Evolutionary conservation across 345 rosid genomes (phyloP).

Genomic region (Populus nigra): DNA sequence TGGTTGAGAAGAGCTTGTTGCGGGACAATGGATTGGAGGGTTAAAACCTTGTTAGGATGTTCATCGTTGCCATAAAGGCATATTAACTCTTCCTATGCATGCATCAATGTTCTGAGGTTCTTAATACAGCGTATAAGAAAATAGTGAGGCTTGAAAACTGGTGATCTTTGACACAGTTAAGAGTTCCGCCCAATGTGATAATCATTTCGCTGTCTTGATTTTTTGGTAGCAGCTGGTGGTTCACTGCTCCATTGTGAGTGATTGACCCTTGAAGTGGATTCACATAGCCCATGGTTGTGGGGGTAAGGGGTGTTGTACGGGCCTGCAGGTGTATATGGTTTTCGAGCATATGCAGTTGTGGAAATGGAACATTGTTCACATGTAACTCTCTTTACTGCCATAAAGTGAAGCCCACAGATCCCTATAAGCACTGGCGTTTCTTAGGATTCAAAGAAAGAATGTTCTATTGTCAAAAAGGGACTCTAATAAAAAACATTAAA

Average conservation of each 20-base stretch:
- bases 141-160: constrained; percentile 5
- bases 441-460: no score
- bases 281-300: neutral
- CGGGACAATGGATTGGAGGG: constrained; percentile 18
- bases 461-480: neutral
- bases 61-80: neutral
- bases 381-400: neutral
- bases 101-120: constrained; percentile 11
- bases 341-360: constrained; percentile 1
- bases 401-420: neutral
- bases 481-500: neutral
- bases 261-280: constrained; percentile 15
- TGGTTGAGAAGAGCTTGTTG: constrained; percentile 5
- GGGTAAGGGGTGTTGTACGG: neutral
- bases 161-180: constrained; percentile 3
- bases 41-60: neutral
- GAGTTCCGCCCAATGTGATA: neutral
- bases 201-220: constrained; percentile 10
- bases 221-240: constrained; percentile 18
- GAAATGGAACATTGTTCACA: neutral
- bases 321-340: neutral
- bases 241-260: constrained; percentile 9
- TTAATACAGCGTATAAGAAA: neutral
- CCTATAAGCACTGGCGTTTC: neutral
- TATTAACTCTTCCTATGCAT: neutral